Evolutionary conservation across 352 stramenopile species (phyloP).

Genomic region (Globisporangium splendens): DNA sequence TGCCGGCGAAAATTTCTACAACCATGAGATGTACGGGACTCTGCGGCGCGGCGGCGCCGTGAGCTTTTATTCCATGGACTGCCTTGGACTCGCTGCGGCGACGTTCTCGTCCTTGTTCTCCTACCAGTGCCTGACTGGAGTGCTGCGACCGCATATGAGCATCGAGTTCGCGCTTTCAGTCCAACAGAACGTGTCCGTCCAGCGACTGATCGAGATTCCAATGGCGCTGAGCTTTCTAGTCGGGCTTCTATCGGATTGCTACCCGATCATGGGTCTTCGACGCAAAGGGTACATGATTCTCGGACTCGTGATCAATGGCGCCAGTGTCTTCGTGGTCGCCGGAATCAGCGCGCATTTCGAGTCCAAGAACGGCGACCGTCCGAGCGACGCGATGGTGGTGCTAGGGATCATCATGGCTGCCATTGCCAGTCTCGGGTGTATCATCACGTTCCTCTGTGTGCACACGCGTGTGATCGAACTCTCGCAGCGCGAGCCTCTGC

Average conservation of each 20-base stretch:
- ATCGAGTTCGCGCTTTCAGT: constrained; percentile 36
- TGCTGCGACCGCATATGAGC: constrained; percentile 46
- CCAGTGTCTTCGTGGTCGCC: constrained; percentile 44
- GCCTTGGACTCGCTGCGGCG: constrained; percentile 46
- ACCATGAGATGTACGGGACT: constrained; percentile 28
- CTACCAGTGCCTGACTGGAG: constrained; percentile 42
- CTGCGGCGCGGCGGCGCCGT: constrained; percentile 54
- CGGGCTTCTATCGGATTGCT: constrained; percentile 83
- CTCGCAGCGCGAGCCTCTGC: constrained; percentile 58
- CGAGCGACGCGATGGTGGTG: constrained; percentile 27
- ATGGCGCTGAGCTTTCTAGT: constrained; percentile 86
- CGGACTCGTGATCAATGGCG: constrained; percentile 57
- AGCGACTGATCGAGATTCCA: constrained; percentile 70
- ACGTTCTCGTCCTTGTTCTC: constrained; percentile 62
- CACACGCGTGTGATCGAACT: constrained; percentile 65
- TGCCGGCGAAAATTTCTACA: constrained; percentile 33
- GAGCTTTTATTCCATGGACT: constrained; percentile 50
- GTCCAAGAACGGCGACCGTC: neutral
- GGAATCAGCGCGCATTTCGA: constrained; percentile 37
- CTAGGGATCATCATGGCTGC: constrained; percentile 37
- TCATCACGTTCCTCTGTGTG: constrained; percentile 61
- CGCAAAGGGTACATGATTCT: constrained; percentile 89
- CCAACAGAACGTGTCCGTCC: constrained; percentile 32
- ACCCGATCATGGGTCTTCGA: constrained; percentile 84
- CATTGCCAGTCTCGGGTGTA: constrained; percentile 54